Base-by-base conservation (phyloP, 306 rosid species). In the Fagus crenata region DNA sequence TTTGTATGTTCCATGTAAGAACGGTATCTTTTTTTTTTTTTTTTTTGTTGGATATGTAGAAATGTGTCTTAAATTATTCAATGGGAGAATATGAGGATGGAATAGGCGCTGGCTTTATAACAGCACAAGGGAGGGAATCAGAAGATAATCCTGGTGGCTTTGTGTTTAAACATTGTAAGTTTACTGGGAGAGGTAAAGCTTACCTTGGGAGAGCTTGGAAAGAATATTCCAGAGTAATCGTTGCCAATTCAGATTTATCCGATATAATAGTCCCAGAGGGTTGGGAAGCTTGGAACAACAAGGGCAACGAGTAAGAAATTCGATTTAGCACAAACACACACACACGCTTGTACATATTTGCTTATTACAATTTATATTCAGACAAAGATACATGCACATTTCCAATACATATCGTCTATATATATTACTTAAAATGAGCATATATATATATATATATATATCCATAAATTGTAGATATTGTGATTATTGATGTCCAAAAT, bases 201-300 rank as follows among this genome's bases (percentile, higher is more conserved):
- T 3, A 46, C 4, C 90, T 89, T 53, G 89, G 89, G 2, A 84
- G 92, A 71, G 77, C 87, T 2, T 58, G 78, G 60, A 7, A 1
- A 3, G 4, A 73, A n/a, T 74, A 69, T 78, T 71, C 89, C 5
- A 83, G 89, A 35, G 90, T 89, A 37, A 86, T 89, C 31, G 55
- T 84, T 22, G 70, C 71, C 60, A 22, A 67, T 31, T 86, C 89
- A 37, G 40, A 15, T 31, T 15, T 84, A 15, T 28, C 85, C 1
- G 68, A 80, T 42, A 78, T 72, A 1, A 81, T 89, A 42, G 0
- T 6, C 2, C 81, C 86, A 0, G 53, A n/a, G 28, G 89, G 92
- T n/a, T 86, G 92, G 90, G 35, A 14, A 65, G 42, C 83, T 69
- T 6, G 60, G 61, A 0, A 1, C 2, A 41, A 14, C 1, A 33